Evolutionary conservation across 2,329 filamentous ascomycete species (phyloP), one percentile per base, ranked within the genome.

Genomic region (Claviceps africana): DNA sequence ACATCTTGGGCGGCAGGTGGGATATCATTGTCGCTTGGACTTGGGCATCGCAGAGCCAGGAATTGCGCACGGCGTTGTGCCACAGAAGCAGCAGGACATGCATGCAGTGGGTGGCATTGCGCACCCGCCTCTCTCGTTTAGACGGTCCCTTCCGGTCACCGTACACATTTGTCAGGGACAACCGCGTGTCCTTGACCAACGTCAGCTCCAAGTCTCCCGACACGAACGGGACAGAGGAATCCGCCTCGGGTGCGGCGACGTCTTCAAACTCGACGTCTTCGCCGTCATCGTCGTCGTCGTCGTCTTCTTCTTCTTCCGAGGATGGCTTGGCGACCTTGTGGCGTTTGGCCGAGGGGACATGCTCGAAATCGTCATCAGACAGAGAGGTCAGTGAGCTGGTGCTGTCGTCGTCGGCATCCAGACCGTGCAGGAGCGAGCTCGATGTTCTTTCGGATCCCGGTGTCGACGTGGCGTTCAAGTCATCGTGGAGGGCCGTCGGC

Each of bases 21-120:
- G 82, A 80, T 4, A 93, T 74, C 63, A 96, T 73, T 17, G 82
- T 85, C 11, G 82, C 80, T 56, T 93, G 87, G 0, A 94, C 74
- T 56, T 86, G 79, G 3, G 76, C 66, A 60, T 97, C 86, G 58
- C 87, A 87, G 21, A 89, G 70, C 84, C 91, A 97, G 0, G 80
- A 74, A 64, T 97, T 96, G 43, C 87, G 81, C 15, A 93, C 68
- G 0, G 87, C 79, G 62, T 97, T 97, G 64, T 97, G 90, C 76
- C 85, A 96, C 54, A 98, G 76, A 17, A 98, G 72, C 50, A 82
- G 79, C 64, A 94, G 83, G 2, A 97, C 89, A 66, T 98, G 93
- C 58, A 95, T 76, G 59, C 87, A 86, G 66, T 98, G 93, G 0
- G 88, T 89, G 3, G 82, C 76, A 35, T 83, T 78, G 28, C 93